Conservation (phyloP, 768 basidiomycete genomes). For the Boletus sp. region DNA sequence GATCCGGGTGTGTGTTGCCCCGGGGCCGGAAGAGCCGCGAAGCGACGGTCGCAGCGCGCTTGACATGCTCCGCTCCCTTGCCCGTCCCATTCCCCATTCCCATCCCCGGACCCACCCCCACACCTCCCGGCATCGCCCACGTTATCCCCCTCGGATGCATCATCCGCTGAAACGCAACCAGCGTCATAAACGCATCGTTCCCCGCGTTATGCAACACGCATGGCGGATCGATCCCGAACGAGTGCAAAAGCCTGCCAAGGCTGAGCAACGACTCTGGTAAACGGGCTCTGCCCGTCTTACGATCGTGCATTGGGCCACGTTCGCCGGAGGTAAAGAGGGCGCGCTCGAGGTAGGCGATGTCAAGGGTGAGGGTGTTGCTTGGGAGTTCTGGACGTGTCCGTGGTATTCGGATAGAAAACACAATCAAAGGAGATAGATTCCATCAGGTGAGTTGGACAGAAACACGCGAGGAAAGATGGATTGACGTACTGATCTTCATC, state of each 20-base stretch:
- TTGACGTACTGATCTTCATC: conserved; percentile 70
- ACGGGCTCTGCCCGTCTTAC: conserved; percentile 53
- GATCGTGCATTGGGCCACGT: conserved; percentile 60
- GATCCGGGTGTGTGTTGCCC: background rate
- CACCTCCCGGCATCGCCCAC: too few relatives aligned
- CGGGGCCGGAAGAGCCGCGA: conserved; percentile 19
- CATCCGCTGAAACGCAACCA: conserved; percentile 68
- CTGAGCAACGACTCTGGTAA: conserved; percentile 53
- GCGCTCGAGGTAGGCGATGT: conserved; percentile 62
- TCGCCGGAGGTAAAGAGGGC: conserved; percentile 54
- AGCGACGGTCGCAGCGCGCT: conserved; percentile 16
- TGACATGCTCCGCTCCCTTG: background rate
- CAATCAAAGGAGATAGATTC: background rate
- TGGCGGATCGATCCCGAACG: conserved; percentile 40
- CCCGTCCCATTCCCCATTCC: background rate
- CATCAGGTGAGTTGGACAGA: background rate
- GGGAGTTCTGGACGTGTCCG: conserved; percentile 53
- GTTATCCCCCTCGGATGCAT: conserved; percentile 48
- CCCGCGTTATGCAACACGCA: conserved; percentile 69
- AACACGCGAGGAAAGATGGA: background rate
- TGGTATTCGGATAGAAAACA: background rate
- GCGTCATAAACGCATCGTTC: conserved; percentile 70
- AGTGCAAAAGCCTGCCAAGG: conserved; percentile 58
- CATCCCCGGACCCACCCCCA: background rate
- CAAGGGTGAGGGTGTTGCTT: conserved; percentile 66